Evolutionary conservation across 148 eudicot genomes (phyloP).

Genomic region (Chenopodium suecicum): DNA sequence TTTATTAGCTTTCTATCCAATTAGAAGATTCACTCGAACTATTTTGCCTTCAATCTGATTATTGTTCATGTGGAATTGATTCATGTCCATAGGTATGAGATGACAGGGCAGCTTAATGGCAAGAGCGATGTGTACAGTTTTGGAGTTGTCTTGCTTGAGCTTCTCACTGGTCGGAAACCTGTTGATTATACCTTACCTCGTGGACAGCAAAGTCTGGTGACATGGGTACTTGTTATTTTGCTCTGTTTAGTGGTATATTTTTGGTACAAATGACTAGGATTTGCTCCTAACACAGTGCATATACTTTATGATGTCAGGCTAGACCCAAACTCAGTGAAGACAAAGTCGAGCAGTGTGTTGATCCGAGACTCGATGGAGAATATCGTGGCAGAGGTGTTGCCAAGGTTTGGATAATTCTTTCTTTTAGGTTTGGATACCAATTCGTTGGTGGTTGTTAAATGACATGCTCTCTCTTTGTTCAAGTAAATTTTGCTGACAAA

Average conservation of each 20-base stretch:
- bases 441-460: background rate
- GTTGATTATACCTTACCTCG: slow-evolving; percentile 89
- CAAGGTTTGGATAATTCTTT: slow-evolving; percentile 33
- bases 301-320: slow-evolving; percentile 38
- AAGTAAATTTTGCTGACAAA: background rate
- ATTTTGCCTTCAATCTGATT: background rate
- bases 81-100: slow-evolving; percentile 60
- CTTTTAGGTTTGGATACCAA: background rate
- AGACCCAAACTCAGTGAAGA: slow-evolving; percentile 72
- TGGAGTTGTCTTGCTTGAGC: slow-evolving; percentile 86
- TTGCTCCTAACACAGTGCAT: background rate
- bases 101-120: slow-evolving; percentile 85
- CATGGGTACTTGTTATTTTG: slow-evolving; percentile 53
- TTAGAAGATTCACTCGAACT: background rate
- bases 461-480: background rate
- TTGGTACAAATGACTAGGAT: background rate
- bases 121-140: slow-evolving; percentile 93
- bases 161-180: slow-evolving; percentile 83
- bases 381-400: slow-evolving; percentile 63
- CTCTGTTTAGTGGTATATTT: background rate
- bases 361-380: slow-evolving; percentile 60
- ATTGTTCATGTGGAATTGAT: background rate
- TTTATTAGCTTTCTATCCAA: background rate
- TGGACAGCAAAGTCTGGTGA: slow-evolving; percentile 85
- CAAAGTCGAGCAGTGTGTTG: slow-evolving; percentile 61